phyloP scores from a whole-genome alignment of 768 basidiomycete genomes.

The Lactarius deliciosus region DNA sequence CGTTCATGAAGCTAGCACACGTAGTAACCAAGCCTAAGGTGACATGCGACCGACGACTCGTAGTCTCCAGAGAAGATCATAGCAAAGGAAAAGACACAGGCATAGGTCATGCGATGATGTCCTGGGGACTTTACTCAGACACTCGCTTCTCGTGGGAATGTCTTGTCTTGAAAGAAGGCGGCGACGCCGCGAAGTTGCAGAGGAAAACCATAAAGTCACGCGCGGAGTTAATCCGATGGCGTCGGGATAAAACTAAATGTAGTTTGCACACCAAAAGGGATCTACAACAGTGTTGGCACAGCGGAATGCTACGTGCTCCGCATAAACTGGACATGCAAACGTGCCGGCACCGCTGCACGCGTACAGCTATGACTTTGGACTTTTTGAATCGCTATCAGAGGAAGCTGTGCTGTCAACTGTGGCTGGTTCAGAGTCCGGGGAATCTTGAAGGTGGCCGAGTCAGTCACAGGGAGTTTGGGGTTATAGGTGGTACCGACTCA shows the following conservation, averaged over 20 bases:
- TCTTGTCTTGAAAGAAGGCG: not conserved
- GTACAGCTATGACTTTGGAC: not conserved
- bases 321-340: not conserved
- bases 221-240: not conserved
- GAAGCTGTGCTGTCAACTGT: conserved; percentile 1
- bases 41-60: too few species aligned
- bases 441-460: conserved; percentile 2
- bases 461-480: not conserved
- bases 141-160: not conserved
- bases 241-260: not conserved
- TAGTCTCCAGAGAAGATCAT: too few species aligned
- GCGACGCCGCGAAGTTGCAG: not conserved
- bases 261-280: not conserved
- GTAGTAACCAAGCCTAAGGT: too few species aligned
- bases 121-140: not conserved
- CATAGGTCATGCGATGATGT: too few species aligned
- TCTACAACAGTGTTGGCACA: not conserved
- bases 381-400: not conserved
- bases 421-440: not conserved
- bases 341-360: not conserved
- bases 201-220: not conserved
- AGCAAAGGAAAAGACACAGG: too few species aligned
- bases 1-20: too few species aligned
- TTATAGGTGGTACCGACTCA: conserved; percentile 8
- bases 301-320: not conserved